These are phyloP conservation scores for Saksenaea vasiformis DNA, from an alignment of 371 early-diverging fungal genomes.

Conservation along the genomic window DNA sequence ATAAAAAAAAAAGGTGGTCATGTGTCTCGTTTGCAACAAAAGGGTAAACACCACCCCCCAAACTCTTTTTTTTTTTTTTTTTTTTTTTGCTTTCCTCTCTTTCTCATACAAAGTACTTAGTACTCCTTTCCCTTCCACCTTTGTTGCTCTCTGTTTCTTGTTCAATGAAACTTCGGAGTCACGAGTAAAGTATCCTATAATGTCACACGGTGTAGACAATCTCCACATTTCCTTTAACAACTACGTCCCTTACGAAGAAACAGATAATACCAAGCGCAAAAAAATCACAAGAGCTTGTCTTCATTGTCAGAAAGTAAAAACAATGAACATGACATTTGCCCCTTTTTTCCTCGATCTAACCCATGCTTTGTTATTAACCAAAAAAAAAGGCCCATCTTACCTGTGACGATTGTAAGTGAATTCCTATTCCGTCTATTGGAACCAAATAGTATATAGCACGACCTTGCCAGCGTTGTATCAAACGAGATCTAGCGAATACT, in stretches of 20 bases:
- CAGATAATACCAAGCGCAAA: constrained; percentile 32
- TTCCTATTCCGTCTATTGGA: background rate
- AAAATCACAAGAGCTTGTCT: constrained; percentile 37
- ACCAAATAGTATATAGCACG: constrained; percentile 51
- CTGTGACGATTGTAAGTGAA: constrained; percentile 63
- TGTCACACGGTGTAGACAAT: constrained; percentile 6
- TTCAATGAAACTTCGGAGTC: constrained; percentile 5
- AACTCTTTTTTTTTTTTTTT: background rate
- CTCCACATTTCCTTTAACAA: constrained; percentile 14
- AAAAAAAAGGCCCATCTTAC: constrained; percentile 58
- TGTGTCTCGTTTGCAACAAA: background rate
- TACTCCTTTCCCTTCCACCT: too few relatives aligned
- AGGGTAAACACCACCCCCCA: constrained; percentile 6
- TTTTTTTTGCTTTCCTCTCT: background rate
- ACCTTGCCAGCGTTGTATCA: constrained; percentile 86
- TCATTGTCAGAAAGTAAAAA: constrained; percentile 57
- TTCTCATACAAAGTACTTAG: background rate
- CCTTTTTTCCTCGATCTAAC: too few relatives aligned
- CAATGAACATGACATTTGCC: background rate
- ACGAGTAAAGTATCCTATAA: constrained; percentile 7
- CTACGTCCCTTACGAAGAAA: constrained; percentile 20
- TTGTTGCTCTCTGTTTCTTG: background rate
- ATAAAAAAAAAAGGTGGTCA: constrained; percentile 6
- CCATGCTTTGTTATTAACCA: background rate
- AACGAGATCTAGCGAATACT: constrained; percentile 69